Evolutionary conservation across 140 eudicot genomes (phyloP), one percentile per base, ranked within the genome.

Genomic region (Cichorium intybus): DNA sequence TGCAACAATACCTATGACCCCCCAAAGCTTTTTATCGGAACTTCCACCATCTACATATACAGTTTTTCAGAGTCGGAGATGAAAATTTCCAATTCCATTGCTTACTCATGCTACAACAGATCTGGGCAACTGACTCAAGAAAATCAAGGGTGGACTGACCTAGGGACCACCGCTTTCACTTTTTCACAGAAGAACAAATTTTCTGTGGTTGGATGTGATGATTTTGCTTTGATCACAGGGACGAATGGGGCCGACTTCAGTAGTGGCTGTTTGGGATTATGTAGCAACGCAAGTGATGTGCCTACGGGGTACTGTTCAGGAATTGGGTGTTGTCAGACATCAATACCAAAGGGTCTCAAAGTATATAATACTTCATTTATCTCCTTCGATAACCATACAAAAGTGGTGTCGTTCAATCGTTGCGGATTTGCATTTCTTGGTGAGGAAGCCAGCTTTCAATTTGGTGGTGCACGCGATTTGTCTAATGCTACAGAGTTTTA

Each of bases 401-500:
- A 0, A 0, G 69, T 82, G 2, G 15, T 47, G 67, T 59, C 70
- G 6, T 79, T 74, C 53, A 54, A 80, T 12, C 82, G 77, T 7
- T 87, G 95, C 26, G 69, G 85, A 56, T 76, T 75, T 15, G 79
- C 95, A 11, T 81, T 84, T 57, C 27, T 82, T 18, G 95, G 79
- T 27, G 95, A 82, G 34, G 37, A 15, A 8, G 60, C 51, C 6
- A 41, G 61, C 16, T 82, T 82, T 31, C 23, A 22, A 7, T 80
- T 77, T 41, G 75, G 50, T 9, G 87, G 86, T 5, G 58, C 65
- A 2, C 1, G 52, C 2, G 89, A 86, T 53, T 17, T 79, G 2
- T 20, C 15, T 0, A 75, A 56, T 24, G 33, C 68, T 35, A 24
- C 73, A 0, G 22, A 14, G 10, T 77, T 86, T 45, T 6, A 12